A percentile compares a stretch with the other conserved stretches of the same genome.
phyloP scores from a whole-genome alignment of 2,329 filamentous ascomycete genomes.

The Elsinoe arachidis region DNA sequence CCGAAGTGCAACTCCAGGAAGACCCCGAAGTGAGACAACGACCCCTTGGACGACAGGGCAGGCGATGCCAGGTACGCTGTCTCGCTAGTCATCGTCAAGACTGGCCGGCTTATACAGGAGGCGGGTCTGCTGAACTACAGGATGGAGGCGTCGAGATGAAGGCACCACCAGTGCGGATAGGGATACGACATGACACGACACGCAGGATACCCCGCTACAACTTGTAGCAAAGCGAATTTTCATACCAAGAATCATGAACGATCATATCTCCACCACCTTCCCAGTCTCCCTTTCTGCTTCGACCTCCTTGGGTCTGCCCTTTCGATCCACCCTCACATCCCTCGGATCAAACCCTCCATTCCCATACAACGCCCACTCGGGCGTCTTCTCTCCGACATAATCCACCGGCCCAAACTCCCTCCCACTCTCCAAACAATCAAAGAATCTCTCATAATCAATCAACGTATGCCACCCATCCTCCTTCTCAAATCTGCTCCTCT shows the following conservation, averaged over 20 bases:
- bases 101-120: too few relatives aligned
- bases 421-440: conserved; percentile 66
- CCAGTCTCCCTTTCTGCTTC: background rate
- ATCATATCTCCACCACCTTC: conserved; percentile 1
- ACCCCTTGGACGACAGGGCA: too few relatives aligned
- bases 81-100: too few relatives aligned
- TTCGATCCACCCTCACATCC: conserved; percentile 78
- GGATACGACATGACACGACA: too few relatives aligned
- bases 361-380: conserved; percentile 92
- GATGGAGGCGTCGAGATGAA: too few relatives aligned
- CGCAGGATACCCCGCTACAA: too few relatives aligned
- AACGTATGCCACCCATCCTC: conserved; percentile 79
- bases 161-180: too few relatives aligned
- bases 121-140: too few relatives aligned
- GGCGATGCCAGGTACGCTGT: too few relatives aligned
- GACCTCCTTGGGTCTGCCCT: conserved; percentile 43
- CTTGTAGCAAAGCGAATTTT: too few relatives aligned
- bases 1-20: too few relatives aligned
- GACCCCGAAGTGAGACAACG: too few relatives aligned
- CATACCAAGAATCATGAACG: background rate
- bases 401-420: conserved; percentile 69
- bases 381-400: conserved; percentile 76
- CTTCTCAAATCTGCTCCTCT: conserved; percentile 65
- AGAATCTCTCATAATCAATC: conserved; percentile 87
- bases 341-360: conserved; percentile 89